These are phyloP conservation scores for Epicoccum nigrum DNA, from an alignment of 2,329 filamentous ascomycete species.

Conservation along the genomic window DNA sequence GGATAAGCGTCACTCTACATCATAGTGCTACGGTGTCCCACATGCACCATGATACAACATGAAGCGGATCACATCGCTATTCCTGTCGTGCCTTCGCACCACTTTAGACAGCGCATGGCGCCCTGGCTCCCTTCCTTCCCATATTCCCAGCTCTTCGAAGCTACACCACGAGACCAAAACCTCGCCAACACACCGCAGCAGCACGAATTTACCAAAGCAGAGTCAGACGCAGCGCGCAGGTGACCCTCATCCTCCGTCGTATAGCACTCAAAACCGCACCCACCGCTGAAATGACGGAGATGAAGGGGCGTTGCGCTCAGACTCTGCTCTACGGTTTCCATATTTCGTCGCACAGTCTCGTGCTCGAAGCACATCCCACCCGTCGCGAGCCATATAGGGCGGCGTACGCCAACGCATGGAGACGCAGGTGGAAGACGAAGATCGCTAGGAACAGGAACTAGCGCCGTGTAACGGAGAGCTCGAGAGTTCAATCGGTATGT, in stretches of 20 bases:
- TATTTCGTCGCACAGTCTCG: background rate
- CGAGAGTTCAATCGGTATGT: conserved; percentile 7
- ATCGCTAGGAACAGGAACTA: conserved; percentile 1
- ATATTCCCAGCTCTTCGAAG: background rate
- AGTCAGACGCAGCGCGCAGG: background rate
- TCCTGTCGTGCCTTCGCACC: background rate
- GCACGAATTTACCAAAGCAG: background rate
- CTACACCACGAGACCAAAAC: background rate
- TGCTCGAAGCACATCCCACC: background rate
- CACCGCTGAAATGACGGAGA: conserved; percentile 10
- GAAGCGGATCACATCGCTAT: background rate
- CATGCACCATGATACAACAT: background rate
- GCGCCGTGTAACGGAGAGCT: conserved; percentile 11
- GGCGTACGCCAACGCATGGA: background rate
- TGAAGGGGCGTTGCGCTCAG: conserved; percentile 10
- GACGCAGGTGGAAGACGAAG: background rate
- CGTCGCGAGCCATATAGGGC: background rate
- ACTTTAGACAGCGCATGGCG: background rate
- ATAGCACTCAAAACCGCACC: background rate
- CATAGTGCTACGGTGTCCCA: too few relatives aligned
- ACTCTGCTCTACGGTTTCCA: background rate
- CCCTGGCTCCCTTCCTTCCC: conserved; percentile 3
- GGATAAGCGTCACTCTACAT: too few relatives aligned
- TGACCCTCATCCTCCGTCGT: background rate
- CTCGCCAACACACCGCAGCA: background rate